Evolutionary conservation across 441 rosid species (phyloP), one percentile per base, ranked within the genome.

Genomic region (Erodium texanum): DNA sequence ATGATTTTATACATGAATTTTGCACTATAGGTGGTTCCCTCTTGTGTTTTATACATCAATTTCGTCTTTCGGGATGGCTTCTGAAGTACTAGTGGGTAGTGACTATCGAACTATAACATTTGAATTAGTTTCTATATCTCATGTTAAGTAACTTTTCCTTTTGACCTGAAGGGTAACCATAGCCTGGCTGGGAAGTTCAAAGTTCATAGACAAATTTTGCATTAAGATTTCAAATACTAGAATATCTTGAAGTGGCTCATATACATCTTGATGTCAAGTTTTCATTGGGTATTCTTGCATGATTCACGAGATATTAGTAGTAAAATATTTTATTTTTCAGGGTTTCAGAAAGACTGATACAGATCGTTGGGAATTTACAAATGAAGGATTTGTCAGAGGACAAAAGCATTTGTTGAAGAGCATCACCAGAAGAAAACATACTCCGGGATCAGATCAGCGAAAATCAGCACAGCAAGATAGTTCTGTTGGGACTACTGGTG

Each of bases 331-430:
- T 29, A 27, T 69, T 64, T 82, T 75, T 66, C 92, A 88, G 99
- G 97, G 99, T 58, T 93, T 93, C 76, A 78, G 85, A 68, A 93
- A 93, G 81, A 77, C 80, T 7, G 99, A 93, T 79, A 71, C 93
- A 14, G 97, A 93, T 70, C 84, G 81, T 12, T 90, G 93, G 89
- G 97, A 87, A 83, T 93, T 87, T 68, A 88, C 96, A 15, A 93
- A 89, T 72, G 95, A 89, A 50, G 89, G 92, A 67, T 93, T 93
- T 72, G 56, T 89, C 34, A 84, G 74, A 78, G 95, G 86, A 43
- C 86, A 83, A 81, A 88, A 82, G 77, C 82, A 89, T 71, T 71
- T 91, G 78, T 43, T 93, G 45, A 86, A 82, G 84, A 89, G 77
- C 62, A 82, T 93, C 23, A 16, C 14, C 14, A 61, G 99, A 74